phyloP scores from a whole-genome alignment of 2,329 filamentous ascomycete genomes.

The Pezicula radicicola region DNA sequence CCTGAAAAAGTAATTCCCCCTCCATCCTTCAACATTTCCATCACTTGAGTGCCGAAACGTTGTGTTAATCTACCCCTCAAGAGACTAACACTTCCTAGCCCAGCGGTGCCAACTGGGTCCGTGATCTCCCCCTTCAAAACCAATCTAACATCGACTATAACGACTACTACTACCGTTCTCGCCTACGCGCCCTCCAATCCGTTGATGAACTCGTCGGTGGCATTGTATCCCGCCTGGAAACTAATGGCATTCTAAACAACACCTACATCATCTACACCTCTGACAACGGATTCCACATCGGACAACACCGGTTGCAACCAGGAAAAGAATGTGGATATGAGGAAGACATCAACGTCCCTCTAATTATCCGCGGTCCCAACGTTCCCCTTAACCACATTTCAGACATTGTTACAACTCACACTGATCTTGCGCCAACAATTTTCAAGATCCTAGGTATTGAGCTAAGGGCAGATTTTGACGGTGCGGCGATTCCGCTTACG shows the following conservation, averaged over 20 bases:
- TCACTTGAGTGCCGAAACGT: background rate
- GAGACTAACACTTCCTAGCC: constrained; percentile 29
- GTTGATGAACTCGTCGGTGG: constrained; percentile 53
- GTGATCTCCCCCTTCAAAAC: constrained; percentile 36
- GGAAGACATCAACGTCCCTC: constrained; percentile 47
- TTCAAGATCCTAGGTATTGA: constrained; percentile 25
- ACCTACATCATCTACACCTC: too few species aligned
- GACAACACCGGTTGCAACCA: too few species aligned
- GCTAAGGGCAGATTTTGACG: background rate
- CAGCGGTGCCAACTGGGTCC: constrained; percentile 46
- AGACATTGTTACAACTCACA: constrained; percentile 35
- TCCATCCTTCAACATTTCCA: background rate
- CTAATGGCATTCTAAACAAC: too few species aligned
- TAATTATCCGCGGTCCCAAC: constrained; percentile 57
- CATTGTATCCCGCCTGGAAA: constrained; percentile 40
- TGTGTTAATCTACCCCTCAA: too few species aligned
- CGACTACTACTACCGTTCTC: constrained; percentile 48
- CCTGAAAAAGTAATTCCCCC: constrained; percentile 45
- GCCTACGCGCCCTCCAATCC: constrained; percentile 48
- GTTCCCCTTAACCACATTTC: constrained; percentile 29
- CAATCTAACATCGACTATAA: constrained; percentile 40
- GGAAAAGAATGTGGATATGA: constrained; percentile 49
- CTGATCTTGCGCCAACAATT: constrained; percentile 44
- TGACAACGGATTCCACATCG: too few species aligned
- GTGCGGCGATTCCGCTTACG: background rate